Evolutionary conservation across 306 rosid genomes (phyloP), one percentile per base, ranked within the genome.

Genomic region (Trifolium repens): DNA sequence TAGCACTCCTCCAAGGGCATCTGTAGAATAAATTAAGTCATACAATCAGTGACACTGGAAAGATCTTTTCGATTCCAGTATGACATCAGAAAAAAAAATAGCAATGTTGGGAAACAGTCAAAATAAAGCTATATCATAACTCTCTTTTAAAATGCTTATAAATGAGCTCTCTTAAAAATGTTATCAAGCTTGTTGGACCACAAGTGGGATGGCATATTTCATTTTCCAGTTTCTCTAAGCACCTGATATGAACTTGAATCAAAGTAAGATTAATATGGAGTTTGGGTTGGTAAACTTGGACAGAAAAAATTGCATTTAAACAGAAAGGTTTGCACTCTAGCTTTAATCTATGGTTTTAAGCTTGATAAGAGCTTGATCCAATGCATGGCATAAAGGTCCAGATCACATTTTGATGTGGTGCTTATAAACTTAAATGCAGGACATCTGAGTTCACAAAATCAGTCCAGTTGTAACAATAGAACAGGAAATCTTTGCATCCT

Each of bases 1-100:
- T 50, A 91, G 81, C 35, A 81, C 79, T 76, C 85, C 87, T 85
- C 91, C 91, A 60, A 88, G 81, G 73, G 87, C 80, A 88, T 91
- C 96, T 91, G 79, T 16, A 81, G 57, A 58, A 67, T 53, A 85
- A 71, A 72, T 78, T 42, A 66, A 17, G 62, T 55, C 81, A 60
- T 57, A 47, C 43, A 54, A 49, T 84, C 63, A 82, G 65, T 59
- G 71, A 74, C 19, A 63, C 39, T 58, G 34, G 59, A 55, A 66
- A 71, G 10, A 53, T 64, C 44, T 71, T 61, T 87, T 55, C 24
- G 52, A 65, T 76, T 59, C 22, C 57, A 39, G 58, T 43, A 60
- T 69, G 16, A 13, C 17, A 63, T 49, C 66, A 80, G 67, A 59
- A 59, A 74, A 74, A 80, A 59, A 62, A 53, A 37, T 65, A 81